Percentiles rank a stretch among this genome's conserved stretches.
phyloP scores from a whole-genome alignment of 371 early-diverging fungal species.

The Coemansia sp. region DNA sequence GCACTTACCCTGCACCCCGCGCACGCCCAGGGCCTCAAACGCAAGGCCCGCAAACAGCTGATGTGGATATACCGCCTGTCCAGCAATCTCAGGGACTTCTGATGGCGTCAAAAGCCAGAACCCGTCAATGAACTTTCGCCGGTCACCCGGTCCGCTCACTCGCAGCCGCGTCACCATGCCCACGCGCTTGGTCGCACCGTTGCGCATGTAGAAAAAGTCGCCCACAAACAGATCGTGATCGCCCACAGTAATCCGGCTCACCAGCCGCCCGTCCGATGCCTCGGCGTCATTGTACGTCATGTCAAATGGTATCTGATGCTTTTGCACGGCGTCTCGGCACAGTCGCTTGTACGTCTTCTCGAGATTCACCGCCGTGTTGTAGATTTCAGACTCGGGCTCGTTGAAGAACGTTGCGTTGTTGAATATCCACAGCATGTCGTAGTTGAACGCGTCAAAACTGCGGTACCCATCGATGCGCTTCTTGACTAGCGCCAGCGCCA shows the following conservation, averaged over 20 bases:
- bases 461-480: slow-evolving; percentile 62
- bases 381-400: slow-evolving; percentile 69
- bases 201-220: slow-evolving; percentile 45
- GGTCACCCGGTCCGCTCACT: slow-evolving; percentile 46
- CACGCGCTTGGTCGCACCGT: slow-evolving; percentile 19
- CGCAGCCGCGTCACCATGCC: slow-evolving; percentile 49
- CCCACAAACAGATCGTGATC: slow-evolving; percentile 50
- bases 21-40: slow-evolving; percentile 52
- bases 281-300: slow-evolving; percentile 45
- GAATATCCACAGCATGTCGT: slow-evolving; percentile 66
- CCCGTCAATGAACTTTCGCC: slow-evolving; percentile 55
- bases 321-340: slow-evolving; percentile 49
- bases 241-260: slow-evolving; percentile 47
- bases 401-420: slow-evolving; percentile 77
- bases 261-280: slow-evolving; percentile 51
- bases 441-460: slow-evolving; percentile 63
- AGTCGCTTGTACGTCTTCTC: slow-evolving; percentile 50
- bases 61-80: slow-evolving; percentile 55
- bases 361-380: slow-evolving; percentile 63
- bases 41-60: slow-evolving; percentile 54
- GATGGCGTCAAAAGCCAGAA: slow-evolving; percentile 55
- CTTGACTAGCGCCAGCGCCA: slow-evolving; percentile 66
- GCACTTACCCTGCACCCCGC: slow-evolving; percentile 52
- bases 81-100: slow-evolving; percentile 54
- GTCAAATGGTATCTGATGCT: slow-evolving; percentile 50